Evolutionary conservation across 352 stramenopile species (phyloP), one percentile per base, ranked within the genome.

Genomic region (Thalassiosira sp.): DNA sequence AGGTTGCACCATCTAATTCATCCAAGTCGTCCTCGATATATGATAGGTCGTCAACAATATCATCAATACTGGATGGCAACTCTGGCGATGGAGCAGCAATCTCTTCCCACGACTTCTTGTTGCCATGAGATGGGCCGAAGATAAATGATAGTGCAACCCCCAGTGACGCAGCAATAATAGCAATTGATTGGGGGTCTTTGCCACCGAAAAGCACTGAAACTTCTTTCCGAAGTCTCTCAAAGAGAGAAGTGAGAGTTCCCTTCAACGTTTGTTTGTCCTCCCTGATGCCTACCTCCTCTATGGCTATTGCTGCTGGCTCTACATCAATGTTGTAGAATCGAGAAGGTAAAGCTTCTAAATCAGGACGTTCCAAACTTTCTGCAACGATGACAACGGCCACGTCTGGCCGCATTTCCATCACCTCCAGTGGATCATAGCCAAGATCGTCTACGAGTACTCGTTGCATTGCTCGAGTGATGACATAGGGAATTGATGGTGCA

Each of bases 401-500:
- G 58, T 83, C 75, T 20, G 75, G 68, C 48, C 64, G 57, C 75
- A 83, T 79, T 15, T 22, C 37, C n/a, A 65, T 22, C 1, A 79
- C 75, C 46, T 83, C 75, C 3, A 20, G 20, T 40, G 58, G 20
- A n/a, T 64, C 54, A 49, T 82, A 82, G 3, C 72, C 53, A 11
- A 82, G 46, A 45, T 82, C 67, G 20, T 72, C 49, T 11, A 64
- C 43, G 27, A 82, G 43, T 10, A 82, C 52, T 42, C 42, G 28
- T 37, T 62, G 63, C 74, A 82, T 82, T 49, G 73, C 74, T 25
- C 49, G 25, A 0, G 74, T 82, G 13, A 82, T 79, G 3, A 82
- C 56, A 45, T 79, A 82, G 22, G 57, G 63, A 0, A 72, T 40
- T 16, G 63, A 72, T 56, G 63, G 63, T 11, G 63, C 20, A 22